phyloP scores from a whole-genome alignment of 805 yeast species.

The Ogataea siamensis region DNA sequence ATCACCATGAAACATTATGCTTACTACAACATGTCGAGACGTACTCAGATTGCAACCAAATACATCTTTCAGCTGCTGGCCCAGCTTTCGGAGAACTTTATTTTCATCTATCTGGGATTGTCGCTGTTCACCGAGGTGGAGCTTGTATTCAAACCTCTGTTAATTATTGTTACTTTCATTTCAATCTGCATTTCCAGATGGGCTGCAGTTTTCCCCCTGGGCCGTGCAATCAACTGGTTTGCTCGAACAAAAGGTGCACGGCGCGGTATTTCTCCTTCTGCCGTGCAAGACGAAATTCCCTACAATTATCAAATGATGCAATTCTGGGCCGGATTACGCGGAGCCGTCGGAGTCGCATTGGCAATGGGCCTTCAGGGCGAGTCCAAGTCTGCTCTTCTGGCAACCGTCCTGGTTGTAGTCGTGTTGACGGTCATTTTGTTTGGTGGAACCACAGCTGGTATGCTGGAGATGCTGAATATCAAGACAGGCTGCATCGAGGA shows the following conservation, averaged over 20 bases:
- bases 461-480: conserved; percentile 93
- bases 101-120: conserved; percentile 90
- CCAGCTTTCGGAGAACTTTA: conserved; percentile 93
- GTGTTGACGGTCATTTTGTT: conserved; percentile 93
- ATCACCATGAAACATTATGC: conserved; percentile 97
- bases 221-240: conserved; percentile 78
- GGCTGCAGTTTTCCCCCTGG: conserved; percentile 95
- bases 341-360: conserved; percentile 98
- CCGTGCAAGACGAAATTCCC: conserved; percentile 81
- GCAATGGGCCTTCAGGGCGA: conserved; percentile 98
- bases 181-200: conserved; percentile 94
- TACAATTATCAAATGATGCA: conserved; percentile 98
- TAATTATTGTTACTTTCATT: conserved; percentile 84
- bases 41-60: conserved; percentile 95
- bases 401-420: conserved; percentile 95
- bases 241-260: conserved; percentile 58
- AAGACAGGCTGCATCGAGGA: conserved; percentile 88
- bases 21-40: conserved; percentile 93
- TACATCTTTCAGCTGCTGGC: conserved; percentile 93
- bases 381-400: conserved; percentile 79
- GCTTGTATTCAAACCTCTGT: conserved; percentile 87
- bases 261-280: conserved; percentile 36
- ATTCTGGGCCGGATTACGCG: conserved; percentile 98
- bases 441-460: conserved; percentile 98
- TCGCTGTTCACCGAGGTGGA: conserved; percentile 96